A percentile compares a stretch with the other conserved stretches of the same genome.
These are phyloP conservation scores for Fraxinus angustifolia DNA, from an alignment of 305 asterid species.

Conservation along the genomic window DNA sequence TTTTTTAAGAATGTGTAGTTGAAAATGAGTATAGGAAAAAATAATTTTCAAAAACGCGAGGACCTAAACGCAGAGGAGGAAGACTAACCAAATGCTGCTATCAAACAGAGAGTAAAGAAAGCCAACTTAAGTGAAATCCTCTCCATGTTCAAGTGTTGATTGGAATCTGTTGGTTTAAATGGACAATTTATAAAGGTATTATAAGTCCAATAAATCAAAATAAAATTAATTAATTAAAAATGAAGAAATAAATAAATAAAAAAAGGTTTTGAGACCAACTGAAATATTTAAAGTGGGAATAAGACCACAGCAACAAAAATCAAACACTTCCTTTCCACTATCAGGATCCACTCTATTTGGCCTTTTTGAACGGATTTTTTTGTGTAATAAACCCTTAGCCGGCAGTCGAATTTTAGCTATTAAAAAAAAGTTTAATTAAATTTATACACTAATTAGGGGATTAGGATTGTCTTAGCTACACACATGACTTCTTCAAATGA, in stretches of 20 bases:
- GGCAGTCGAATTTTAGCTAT: background rate
- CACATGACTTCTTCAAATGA: background rate
- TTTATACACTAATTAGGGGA: background rate
- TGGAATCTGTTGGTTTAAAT: background rate
- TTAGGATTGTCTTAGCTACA: background rate
- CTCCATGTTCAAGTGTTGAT: background rate
- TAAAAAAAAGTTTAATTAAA: background rate
- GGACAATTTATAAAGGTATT: background rate
- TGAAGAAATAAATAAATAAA: no score
- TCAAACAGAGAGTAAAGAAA: background rate
- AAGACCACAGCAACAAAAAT: background rate
- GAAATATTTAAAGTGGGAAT: background rate
- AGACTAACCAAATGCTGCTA: background rate
- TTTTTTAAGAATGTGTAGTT: background rate
- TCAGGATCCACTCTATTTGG: background rate
- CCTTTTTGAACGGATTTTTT: background rate
- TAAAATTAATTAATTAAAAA: background rate
- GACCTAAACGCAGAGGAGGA: background rate
- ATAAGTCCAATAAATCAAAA: background rate
- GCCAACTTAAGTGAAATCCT: background rate
- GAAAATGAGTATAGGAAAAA: background rate
- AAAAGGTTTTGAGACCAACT: background rate
- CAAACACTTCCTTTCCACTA: background rate
- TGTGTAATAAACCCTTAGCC: background rate
- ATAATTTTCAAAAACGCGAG: background rate